Conservation (phyloP, 192 early-diverging fungal genomes). For the Coemansia sp. region DNA sequence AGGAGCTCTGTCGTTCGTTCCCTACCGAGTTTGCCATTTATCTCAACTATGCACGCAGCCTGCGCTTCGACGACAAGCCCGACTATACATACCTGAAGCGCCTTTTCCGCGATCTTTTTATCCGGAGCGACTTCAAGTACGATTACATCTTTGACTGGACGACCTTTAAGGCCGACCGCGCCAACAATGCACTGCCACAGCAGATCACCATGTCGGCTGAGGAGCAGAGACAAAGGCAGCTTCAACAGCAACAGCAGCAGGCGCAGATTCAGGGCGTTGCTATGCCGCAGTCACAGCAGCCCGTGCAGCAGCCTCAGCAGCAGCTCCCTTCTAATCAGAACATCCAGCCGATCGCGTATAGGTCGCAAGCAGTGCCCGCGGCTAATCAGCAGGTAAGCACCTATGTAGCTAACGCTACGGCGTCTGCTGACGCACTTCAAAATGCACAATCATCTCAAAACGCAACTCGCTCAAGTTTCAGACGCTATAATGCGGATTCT, state of each 20-base stretch:
- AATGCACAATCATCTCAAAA: constrained; percentile 3
- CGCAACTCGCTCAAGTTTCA: constrained; percentile 42
- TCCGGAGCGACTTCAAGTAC: constrained; percentile 77
- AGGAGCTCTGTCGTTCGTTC: constrained; percentile 76
- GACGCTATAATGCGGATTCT: constrained; percentile 41
- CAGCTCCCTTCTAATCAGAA: constrained; percentile 31
- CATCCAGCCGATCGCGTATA: constrained; percentile 39
- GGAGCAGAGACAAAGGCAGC: constrained; percentile 37
- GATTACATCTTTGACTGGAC: constrained; percentile 94
- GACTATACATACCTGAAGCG: constrained; percentile 88
- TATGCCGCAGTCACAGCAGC: constrained; percentile 14
- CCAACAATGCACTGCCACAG: constrained; percentile 18
- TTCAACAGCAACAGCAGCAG: constrained; percentile 17
- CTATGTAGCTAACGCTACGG: constrained; percentile 22
- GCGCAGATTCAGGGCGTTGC: constrained; percentile 9
- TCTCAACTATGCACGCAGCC: constrained; percentile 78
- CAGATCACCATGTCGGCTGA: constrained; percentile 37
- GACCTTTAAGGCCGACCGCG: constrained; percentile 48
- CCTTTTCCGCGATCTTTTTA: constrained; percentile 81
- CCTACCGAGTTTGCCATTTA: constrained; percentile 86
- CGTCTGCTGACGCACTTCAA: constrained; percentile 20
- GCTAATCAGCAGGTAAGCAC: constrained; percentile 52
- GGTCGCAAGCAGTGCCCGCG: constrained; percentile 36
- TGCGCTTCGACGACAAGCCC: constrained; percentile 90
- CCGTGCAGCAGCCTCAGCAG: constrained; percentile 26